Evolutionary conservation across 208 protist species (phyloP), one percentile per base, ranked within the genome.

Genomic region (Willaertia magna): DNA sequence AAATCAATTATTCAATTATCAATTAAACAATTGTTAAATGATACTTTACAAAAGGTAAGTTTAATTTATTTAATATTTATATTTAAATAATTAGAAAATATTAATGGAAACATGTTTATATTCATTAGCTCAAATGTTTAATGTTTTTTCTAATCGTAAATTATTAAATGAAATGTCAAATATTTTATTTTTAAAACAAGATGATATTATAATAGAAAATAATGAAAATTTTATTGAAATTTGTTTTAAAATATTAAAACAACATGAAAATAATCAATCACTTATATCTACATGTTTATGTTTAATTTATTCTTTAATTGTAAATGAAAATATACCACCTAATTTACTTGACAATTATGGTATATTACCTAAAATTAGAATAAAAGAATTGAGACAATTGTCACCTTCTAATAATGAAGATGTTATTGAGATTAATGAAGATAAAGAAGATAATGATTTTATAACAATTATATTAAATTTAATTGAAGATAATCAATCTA

Each of bases 1-100:
- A 87, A 90, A 18, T 88, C 34, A 18, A 51, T 59, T 42, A 20
- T 74, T 3, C 20, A 90, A 34, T 67, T 67, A 11, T 34, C 55
- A 34, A 18, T 67, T 9, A 26, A n/a, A 30, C 26, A 67, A 67
- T 22, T 67, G 34, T 34, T 67, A 34, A 67, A 26, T 12, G 55
- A 67, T 67, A 16, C 26, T n/a, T n/a, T n/a, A n/a, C n/a, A n/a
- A n/a, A n/a, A n/a, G n/a, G n/a, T n/a, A n/a, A n/a, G n/a, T n/a
- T n/a, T n/a, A n/a, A n/a, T n/a, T n/a, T n/a, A n/a, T n/a, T n/a
- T n/a, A n/a, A n/a, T n/a, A n/a, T n/a, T n/a, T n/a, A n/a, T n/a
- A n/a, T n/a, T n/a, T n/a, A n/a, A 67, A 67, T 18, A 67, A 67
- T 12, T 67, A 34, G 6, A 26, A 26, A 34, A 9, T 67, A 34